phyloP scores from a whole-genome alignment of 257 asterid species.

The Penstemon barbatus region DNA sequence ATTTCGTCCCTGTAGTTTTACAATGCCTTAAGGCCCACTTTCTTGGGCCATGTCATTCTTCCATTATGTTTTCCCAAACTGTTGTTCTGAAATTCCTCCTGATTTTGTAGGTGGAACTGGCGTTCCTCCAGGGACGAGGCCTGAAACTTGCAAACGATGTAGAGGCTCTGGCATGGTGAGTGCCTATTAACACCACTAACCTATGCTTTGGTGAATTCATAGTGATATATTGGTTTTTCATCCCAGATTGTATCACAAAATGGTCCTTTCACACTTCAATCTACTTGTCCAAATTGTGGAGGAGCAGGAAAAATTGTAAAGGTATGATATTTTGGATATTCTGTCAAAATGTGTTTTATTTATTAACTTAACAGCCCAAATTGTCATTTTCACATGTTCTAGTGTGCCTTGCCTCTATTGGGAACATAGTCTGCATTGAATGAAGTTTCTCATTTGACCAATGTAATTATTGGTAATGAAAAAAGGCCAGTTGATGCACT shows the following conservation, averaged over 20 bases:
- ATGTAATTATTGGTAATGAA: slow-evolving; percentile 13
- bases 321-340: slow-evolving; percentile 49
- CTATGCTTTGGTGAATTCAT: slow-evolving; percentile 2
- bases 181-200: slow-evolving; percentile 27
- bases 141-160: slow-evolving; percentile 92
- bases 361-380: neutral
- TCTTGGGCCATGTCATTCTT: neutral
- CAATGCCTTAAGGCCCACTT: slow-evolving; percentile 11
- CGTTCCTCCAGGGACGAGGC: slow-evolving; percentile 96
- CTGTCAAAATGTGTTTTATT: slow-evolving; percentile 2
- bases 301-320: slow-evolving; percentile 81
- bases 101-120: slow-evolving; percentile 80
- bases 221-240: slow-evolving; percentile 18
- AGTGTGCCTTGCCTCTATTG: slow-evolving; percentile 7
- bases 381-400: slow-evolving; percentile 4
- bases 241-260: slow-evolving; percentile 53
- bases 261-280: slow-evolving; percentile 55
- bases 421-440: neutral
- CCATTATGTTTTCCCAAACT: slow-evolving; percentile 14
- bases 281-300: slow-evolving; percentile 66
- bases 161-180: slow-evolving; percentile 89
- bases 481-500: neutral
- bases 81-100: slow-evolving; percentile 17
- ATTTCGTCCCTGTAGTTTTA: slow-evolving; percentile 16
- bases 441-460: neutral